Evolutionary conservation across 805 yeast species (phyloP), one percentile per base, ranked within the genome.

Genomic region (Zygoascus flipseniorum): DNA sequence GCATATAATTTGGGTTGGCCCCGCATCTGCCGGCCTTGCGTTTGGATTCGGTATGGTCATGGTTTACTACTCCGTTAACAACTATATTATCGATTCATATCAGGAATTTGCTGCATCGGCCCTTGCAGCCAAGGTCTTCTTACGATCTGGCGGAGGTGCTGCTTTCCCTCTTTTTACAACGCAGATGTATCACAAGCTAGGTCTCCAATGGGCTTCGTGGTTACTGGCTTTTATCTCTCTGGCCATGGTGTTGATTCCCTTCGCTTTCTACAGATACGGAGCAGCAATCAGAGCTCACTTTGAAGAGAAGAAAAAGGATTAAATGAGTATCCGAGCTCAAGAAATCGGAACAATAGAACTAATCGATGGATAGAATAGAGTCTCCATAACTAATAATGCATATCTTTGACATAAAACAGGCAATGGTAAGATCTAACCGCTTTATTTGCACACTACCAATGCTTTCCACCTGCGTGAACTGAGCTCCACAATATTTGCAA

Each of bases 31-130:
- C 11, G 82, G 83, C 26, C 68, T 76, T 26, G 65, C 78, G 18
- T 79, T 80, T 54, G 80, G 81, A 8, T 67, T 72, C 58, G 84
- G 84, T 23, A 75, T 80, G 69, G 72, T 81, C 41, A 62, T 76
- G 55, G 75, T 77, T 52, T 81, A 81, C 72, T 77, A 78, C 58
- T 88, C 90, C 65, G 90, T 89, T 69, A 87, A 80, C 62, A 81
- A 79, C 67, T 81, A 81, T 63, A 74, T 81, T 57, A 78, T 89
- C 65, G 97, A 89, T 69, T 85, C 95, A 42, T 89, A 89, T 69
- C 85, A 88, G 51, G 81, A 84, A 63, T 65, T 52, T 47, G 69
- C 70, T 47, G 70, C 84, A 2, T 76, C 82, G 18, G 83, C 84
- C 1, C 69, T 81, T 52, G 85, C 86, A 10, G 85, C 81, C 23